These are phyloP conservation scores for Tephrocybe sp. DNA, from an alignment of 768 basidiomycete genomes.

Conservation along the genomic window DNA sequence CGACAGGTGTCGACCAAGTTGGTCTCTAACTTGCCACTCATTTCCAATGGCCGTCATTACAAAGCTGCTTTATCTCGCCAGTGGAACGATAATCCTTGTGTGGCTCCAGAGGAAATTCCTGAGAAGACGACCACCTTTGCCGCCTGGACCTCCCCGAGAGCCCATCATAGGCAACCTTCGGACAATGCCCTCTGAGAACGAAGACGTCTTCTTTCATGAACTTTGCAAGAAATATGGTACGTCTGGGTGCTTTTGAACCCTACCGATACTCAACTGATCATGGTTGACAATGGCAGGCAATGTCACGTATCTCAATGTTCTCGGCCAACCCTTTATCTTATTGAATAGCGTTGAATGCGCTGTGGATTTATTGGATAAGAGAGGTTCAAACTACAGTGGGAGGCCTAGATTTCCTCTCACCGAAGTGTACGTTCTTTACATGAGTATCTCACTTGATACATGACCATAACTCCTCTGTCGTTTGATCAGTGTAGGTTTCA, in stretches of 20 bases:
- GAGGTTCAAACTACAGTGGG: constrained; percentile 24
- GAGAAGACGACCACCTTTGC: too few species aligned
- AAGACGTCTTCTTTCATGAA: constrained; percentile 24
- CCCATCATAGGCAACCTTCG: constrained; percentile 35
- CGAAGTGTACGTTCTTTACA: constrained; percentile 15
- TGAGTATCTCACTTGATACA: not conserved
- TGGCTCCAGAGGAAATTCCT: too few species aligned
- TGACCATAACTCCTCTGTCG: not conserved
- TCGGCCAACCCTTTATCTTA: constrained; percentile 24
- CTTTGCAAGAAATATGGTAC: constrained; percentile 33
- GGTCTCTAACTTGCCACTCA: too few species aligned
- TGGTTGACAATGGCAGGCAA: constrained; percentile 15
- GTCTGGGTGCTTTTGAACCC: not conserved
- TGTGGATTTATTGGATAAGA: constrained; percentile 24
- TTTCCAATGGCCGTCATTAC: too few species aligned
- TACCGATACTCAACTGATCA: not conserved
- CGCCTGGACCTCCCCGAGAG: constrained; percentile 34
- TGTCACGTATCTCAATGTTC: constrained; percentile 15
- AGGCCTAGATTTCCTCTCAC: too few species aligned
- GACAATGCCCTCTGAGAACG: constrained; percentile 25
- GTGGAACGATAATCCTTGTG: too few species aligned
- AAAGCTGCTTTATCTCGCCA: too few species aligned
- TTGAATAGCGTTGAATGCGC: constrained; percentile 21
- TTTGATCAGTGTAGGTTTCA: constrained; percentile 16
- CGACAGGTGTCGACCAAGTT: too few species aligned